A percentile compares a stretch with the other conserved stretches of the same genome.
These are phyloP conservation scores for Rhodotorula sp. DNA, from an alignment of 1,284 basidiomycete genomes.

Conservation along the genomic window DNA sequence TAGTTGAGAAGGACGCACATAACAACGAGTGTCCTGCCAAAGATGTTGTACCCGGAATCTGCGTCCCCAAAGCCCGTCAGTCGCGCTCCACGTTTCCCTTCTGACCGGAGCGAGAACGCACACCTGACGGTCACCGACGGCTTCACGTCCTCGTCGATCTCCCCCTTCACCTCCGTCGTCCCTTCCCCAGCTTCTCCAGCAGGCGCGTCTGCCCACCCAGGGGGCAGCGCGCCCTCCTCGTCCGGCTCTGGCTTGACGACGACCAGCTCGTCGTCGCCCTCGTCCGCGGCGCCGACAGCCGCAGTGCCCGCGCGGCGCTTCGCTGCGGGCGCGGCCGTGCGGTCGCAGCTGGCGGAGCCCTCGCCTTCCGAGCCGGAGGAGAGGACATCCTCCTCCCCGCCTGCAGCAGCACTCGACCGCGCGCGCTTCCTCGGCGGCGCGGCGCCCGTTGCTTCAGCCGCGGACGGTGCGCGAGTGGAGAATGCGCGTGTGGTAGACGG, in stretches of 20 bases:
- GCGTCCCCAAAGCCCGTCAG: not conserved
- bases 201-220: not conserved
- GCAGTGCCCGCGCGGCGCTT: not conserved
- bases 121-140: conserved; percentile 33
- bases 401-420: not conserved
- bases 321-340: not conserved
- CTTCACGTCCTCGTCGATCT: conserved; percentile 31
- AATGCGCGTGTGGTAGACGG: not conserved
- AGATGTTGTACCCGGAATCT: conserved; percentile 40
- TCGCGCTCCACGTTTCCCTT: not conserved
- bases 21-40: conserved; percentile 37
- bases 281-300: not conserved
- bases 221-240: conserved; percentile 11
- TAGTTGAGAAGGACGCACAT: conserved; percentile 17
- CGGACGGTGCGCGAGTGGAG: not conserved
- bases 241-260: conserved; percentile 29
- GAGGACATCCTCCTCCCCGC: not conserved
- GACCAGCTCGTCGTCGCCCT: conserved; percentile 8
- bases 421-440: not conserved
- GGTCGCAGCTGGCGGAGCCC: not conserved
- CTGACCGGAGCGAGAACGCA: not conserved
- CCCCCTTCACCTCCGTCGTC: conserved; percentile 2
- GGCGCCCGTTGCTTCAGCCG: not conserved
- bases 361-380: not conserved
- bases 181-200: not conserved